Base-by-base conservation (phyloP, 2,329 filamentous ascomycete species). In the Colletotrichum incanum region DNA sequence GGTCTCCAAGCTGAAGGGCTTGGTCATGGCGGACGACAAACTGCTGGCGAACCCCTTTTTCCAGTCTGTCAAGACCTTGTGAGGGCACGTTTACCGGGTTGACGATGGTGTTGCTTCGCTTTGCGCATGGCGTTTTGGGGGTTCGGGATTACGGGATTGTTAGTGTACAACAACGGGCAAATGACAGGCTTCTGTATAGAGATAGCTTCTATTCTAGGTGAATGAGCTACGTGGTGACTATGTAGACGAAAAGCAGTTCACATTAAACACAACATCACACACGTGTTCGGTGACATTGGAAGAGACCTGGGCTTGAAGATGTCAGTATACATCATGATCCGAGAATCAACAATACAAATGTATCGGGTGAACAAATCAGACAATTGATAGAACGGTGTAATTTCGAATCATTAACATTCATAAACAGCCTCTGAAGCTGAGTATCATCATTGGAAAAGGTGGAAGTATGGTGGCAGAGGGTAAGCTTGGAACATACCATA, bases 21-120 rank as follows among this genome's bases (percentile, higher is more conserved):
- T 98, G 76, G 94, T 98, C 4, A 88, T 88, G 76, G 89, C 85
- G 2, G 93, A 98, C 79, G 86, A 92, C 77, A 91, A 89, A 78
- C 76, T 93, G 71, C 78, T 89, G 56, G 86, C 84, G 8, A 92
- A 92, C 74, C 90, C 90, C 0, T 95, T 95, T 79, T 95, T 95
- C 78, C 87, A 92, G 76, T 89, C 89, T 11, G 85, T 91, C 50
- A 89, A 89, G 81, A 84, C 87, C 11, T 77, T 91, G 76, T 90
- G 78, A 82, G 43, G n/a, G 34, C 18, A 6, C 1, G 4, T 7
- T 41, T 39, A 31, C 34, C 5, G 60, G 47, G 45, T 73, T 58
- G 20, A 20, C 16, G 8, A 34, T n/a, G 34, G 39, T 3, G 28
- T 9, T 37, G 28, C n/a, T 49, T 63, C 12, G 12, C 5, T 45